These are phyloP conservation scores for Friedmanniomyces endolithicus DNA, from an alignment of 495 filamentous ascomycete species.

Conservation along the genomic window DNA sequence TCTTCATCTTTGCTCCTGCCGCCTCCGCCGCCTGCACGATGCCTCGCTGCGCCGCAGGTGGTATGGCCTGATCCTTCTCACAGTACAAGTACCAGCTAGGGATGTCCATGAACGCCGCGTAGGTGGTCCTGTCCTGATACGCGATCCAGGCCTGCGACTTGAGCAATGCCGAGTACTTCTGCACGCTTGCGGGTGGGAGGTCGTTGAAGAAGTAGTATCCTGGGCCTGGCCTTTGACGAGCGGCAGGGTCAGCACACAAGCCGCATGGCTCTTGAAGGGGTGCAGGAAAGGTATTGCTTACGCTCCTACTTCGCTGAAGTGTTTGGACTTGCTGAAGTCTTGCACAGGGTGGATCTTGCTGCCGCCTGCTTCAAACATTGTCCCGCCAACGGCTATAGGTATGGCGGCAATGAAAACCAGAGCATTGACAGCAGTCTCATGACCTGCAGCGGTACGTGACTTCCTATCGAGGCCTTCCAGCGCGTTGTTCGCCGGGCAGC, in stretches of 20 bases:
- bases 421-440: conserved; percentile 34
- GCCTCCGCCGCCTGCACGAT: not conserved
- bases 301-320: not conserved
- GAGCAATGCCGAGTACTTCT: conserved; percentile 9
- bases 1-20: not conserved
- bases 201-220: conserved; percentile 11
- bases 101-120: conserved; percentile 10
- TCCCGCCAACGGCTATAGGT: conserved; percentile 10
- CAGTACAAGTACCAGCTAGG: conserved; percentile 2
- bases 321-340: not conserved
- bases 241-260: not conserved
- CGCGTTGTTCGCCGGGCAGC: conserved; percentile 29
- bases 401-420: conserved; percentile 36
- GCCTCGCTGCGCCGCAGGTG: not conserved
- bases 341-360: not conserved
- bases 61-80: conserved; percentile 2
- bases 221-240: not conserved
- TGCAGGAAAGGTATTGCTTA: not conserved
- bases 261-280: not conserved
- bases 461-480: conserved; percentile 29
- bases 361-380: conserved; percentile 2
- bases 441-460: conserved; percentile 26
- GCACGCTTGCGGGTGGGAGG: not conserved
- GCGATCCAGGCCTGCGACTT: not conserved
- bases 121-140: not conserved